Percentiles rank a stretch among this genome's conserved stretches.
Conservation (phyloP, 371 early-diverging fungal species). For the Sporodiniella umbellata region DNA sequence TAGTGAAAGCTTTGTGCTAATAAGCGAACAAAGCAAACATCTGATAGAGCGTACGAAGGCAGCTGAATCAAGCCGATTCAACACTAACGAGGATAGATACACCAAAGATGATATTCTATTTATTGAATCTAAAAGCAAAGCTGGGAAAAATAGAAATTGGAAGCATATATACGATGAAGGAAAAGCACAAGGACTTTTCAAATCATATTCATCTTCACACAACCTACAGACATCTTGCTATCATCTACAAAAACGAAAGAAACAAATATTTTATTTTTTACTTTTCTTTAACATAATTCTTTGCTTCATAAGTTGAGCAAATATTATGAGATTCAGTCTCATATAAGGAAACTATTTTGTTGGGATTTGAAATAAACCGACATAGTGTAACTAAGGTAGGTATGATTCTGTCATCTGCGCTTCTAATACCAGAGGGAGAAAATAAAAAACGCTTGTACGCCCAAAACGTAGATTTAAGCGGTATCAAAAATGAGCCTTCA, state of each 20-base stretch:
- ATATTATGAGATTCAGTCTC: constrained; percentile 9
- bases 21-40: constrained; percentile 1
- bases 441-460: constrained; percentile 5
- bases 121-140: constrained; percentile 9
- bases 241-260: constrained; percentile 15
- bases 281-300: constrained; percentile 1
- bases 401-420: background rate
- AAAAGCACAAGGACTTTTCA: constrained; percentile 11
- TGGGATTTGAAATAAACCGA: constrained; percentile 13
- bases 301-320: constrained; percentile 11
- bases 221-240: constrained; percentile 10
- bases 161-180: constrained; percentile 7
- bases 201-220: constrained; percentile 8
- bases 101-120: constrained; percentile 6
- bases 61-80: constrained; percentile 3
- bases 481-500: constrained; percentile 6
- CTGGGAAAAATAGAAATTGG: constrained; percentile 13
- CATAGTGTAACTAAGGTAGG: constrained; percentile 10
- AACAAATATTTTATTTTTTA: constrained; percentile 2
- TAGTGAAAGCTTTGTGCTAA: constrained; percentile 3
- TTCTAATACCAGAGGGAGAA: constrained; percentile 4
- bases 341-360: constrained; percentile 11
- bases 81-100: constrained; percentile 1
- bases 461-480: constrained; percentile 7
- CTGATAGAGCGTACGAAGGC: background rate